Base-by-base conservation (phyloP, 352 stramenopile species). In the Globisporangium spiculum region DNA sequence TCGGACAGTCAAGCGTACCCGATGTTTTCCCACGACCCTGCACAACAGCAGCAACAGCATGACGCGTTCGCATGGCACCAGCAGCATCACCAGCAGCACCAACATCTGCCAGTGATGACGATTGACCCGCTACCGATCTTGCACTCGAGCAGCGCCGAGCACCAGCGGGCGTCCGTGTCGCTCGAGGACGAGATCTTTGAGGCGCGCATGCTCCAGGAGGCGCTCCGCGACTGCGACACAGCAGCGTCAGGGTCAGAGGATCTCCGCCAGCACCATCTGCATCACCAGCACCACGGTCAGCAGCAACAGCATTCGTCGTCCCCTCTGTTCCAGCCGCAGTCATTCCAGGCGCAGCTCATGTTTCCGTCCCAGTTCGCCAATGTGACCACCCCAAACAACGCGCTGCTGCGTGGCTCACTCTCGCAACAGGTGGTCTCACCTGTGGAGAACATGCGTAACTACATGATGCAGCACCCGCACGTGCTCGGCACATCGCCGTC, bases 151-250 rank as follows among this genome's bases (percentile, higher is more conserved):
- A 34, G 24, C 32, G 32, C 52, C 32, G 62, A 38, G 18, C 48
- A 57, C 24, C 60, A 65, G 8, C 60, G 36, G 6, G 1, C 32
- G 4, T 18, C 46, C 18, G 62, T 67, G 32, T 67, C 62, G 34
- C 34, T 78, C 30, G 72, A 78, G 10, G 69, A 75, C 9, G 72
- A 78, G 20, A 58, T 78, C 36, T 78, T 76, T 41, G 73, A 78
- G 18, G 73, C 69, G 20, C 73, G 66, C n/a, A 76, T 78, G 73
- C 73, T 78, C 1, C 73, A 78, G 50, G 73, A 78, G 48, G 73
- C 70, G 56, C 67, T 78, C 24, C 70, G 67, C 7, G 62, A 67
- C 53, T 67, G 62, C n/a, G 62, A 67, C 2, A 22, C 53, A 14
- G 36, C 59, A 41, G 41, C 3, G 57, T 26, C 30, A 46, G 62